Base-by-base conservation (phyloP, 202 grass and related monocot genomes). In the Bolboschoenoplectus hybrid region DNA sequence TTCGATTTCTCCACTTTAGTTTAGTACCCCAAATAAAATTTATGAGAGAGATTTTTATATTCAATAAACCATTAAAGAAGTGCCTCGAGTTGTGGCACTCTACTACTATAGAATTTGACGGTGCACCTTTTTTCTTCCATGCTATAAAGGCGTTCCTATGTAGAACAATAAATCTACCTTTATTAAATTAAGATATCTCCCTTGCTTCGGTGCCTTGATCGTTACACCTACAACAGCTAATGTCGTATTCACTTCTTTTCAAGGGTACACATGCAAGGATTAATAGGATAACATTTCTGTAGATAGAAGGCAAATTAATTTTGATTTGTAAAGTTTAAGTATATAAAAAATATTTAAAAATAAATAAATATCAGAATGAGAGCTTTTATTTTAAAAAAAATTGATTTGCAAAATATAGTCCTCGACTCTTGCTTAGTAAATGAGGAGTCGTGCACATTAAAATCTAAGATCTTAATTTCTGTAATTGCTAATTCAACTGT, bases 131-230 rank as follows among this genome's bases (percentile, higher is more conserved):
- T 40, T 56, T 3, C 13, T 78, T 56, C 11, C 13, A 9, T 77
- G 49, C 34, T 40, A 77, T 77, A 78, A 78, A 78, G 56, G 74
- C 50, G 39, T 78, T 40, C 34, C 13, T 5, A 3, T 77, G 34
- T 77, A 41, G 53, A 79, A 58, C 75, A 58, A 79, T 79, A 40
- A 58, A 79, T 58, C 12, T 34, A 57, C 35, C 74, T 41, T 26
- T 56, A 79, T 76, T 76, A 76, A 35, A 76, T 55, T 76, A 76
- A 38, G 49, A 77, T 77, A 39, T 77, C n/a, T 77, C 32, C 0
- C 73, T 76, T 35, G 74, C 74, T 77, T 77, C 74, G 36, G 75
- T 80, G 75, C 75, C 53, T 80, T 60, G 75, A 41, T 80, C 75
- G 75, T 80, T 60, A 61, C 75, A 80, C 52, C 75, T 79, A 79